Conservation (phyloP, 805 yeast genomes). For the fission yeast (Schizosaccharomyces pombe) region DNA sequence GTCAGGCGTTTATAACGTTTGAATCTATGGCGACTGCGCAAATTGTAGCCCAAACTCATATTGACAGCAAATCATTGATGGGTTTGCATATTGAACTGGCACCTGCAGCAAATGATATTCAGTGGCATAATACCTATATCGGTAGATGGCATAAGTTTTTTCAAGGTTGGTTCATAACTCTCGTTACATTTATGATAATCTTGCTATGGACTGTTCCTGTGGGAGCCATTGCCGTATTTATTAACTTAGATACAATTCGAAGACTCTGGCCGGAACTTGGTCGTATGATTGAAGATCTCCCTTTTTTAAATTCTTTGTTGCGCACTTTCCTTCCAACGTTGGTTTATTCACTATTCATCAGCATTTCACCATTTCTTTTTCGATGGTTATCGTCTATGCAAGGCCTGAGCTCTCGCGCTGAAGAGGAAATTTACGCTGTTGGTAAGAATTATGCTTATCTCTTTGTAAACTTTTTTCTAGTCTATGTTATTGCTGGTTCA, state of each 20-base stretch:
- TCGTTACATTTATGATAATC: constrained; percentile 43
- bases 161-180: constrained; percentile 39
- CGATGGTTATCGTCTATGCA: constrained; percentile 63
- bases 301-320: constrained; percentile 54
- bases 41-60: constrained; percentile 83
- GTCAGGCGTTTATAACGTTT: constrained; percentile 87
- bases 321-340: constrained; percentile 83
- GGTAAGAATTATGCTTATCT: constrained; percentile 85
- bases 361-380: constrained; percentile 63
- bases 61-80: constrained; percentile 62
- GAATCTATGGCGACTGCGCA: constrained; percentile 88
- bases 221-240: constrained; percentile 56
- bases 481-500: constrained; percentile 84
- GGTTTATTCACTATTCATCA: constrained; percentile 64
- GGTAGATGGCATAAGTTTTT: constrained; percentile 47
- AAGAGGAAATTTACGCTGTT: constrained; percentile 65
- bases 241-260: constrained; percentile 55
- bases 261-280: constrained; percentile 71
- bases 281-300: constrained; percentile 32
- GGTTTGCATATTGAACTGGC: constrained; percentile 64
- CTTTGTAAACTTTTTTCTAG: constrained; percentile 78
- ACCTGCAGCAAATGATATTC: constrained; percentile 88
- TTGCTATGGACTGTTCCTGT: constrained; percentile 64
- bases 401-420: constrained; percentile 79
- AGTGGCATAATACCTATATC: constrained; percentile 76